Conservation (phyloP, 805 yeast species). For the Cyberlindnera saturnus region DNA sequence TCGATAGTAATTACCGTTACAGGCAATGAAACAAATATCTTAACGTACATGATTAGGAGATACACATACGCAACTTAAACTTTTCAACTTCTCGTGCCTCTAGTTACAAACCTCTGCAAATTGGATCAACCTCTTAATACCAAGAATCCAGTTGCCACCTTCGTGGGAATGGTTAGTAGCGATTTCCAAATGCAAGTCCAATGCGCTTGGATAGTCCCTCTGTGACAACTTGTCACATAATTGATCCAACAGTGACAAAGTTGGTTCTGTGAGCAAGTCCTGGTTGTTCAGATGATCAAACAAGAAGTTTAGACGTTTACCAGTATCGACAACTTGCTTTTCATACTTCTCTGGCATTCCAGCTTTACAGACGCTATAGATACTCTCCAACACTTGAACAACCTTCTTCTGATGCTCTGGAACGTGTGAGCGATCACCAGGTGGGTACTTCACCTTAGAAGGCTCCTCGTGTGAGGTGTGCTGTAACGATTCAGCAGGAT, state of each 20-base stretch:
- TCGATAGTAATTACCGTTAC: no score
- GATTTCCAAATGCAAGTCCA: constrained; percentile 47
- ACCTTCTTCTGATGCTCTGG: constrained; percentile 55
- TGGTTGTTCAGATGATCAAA: constrained; percentile 73
- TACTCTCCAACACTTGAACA: constrained; percentile 45
- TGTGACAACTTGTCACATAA: constrained; percentile 41
- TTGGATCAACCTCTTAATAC: constrained; percentile 80
- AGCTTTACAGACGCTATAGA: constrained; percentile 68
- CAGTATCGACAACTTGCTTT: constrained; percentile 75
- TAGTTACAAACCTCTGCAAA: constrained; percentile 42
- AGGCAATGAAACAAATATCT: no score
- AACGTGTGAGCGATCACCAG: constrained; percentile 66
- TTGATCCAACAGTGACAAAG: constrained; percentile 45
- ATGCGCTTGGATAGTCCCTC: constrained; percentile 55
- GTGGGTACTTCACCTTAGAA: constrained; percentile 34
- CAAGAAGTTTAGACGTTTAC: constrained; percentile 69
- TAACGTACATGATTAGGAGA: no score
- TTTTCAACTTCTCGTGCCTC: not conserved
- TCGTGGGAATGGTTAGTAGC: constrained; percentile 62
- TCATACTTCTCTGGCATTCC: constrained; percentile 69
- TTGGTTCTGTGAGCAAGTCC: constrained; percentile 54
- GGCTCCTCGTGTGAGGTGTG: not conserved
- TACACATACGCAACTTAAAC: no score
- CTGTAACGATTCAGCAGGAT: constrained; percentile 18
- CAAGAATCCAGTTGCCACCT: constrained; percentile 88